Conservation (phyloP, 176 grass and related monocot genomes). For the Hordeum marinum region DNA sequence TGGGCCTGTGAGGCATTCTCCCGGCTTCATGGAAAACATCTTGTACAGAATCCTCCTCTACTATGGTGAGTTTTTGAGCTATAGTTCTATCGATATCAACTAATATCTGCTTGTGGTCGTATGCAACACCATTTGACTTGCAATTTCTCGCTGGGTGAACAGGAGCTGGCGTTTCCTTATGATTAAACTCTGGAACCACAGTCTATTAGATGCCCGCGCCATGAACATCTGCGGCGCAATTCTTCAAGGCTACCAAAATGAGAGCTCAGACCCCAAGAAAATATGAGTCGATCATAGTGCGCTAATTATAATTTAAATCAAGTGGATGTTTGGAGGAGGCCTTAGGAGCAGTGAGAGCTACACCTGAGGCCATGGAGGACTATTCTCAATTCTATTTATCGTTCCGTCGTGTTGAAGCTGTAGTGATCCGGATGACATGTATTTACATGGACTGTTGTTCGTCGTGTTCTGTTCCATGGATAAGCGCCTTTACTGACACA, state of each 20-base stretch:
- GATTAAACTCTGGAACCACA: slow-evolving; percentile 99
- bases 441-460: not conserved
- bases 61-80: slow-evolving; percentile 44
- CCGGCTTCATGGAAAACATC: slow-evolving; percentile 59
- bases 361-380: not conserved
- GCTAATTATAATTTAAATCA: not conserved
- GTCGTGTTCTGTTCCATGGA: not conserved
- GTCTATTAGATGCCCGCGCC: slow-evolving; percentile 67
- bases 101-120: not conserved
- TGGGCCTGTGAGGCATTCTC: slow-evolving; percentile 93
- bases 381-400: slow-evolving; percentile 14
- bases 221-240: slow-evolving; percentile 76
- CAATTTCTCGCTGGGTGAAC: slow-evolving; percentile 3
- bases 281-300: not conserved
- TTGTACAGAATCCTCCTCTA: slow-evolving; percentile 61
- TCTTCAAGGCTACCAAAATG: slow-evolving; percentile 63
- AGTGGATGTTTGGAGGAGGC: not conserved
- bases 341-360: not conserved
- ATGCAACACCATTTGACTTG: not conserved
- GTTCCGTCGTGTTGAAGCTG: not conserved
- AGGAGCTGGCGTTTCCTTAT: slow-evolving; percentile 93
- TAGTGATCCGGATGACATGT: not conserved
- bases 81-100: not conserved
- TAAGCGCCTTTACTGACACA: not conserved
- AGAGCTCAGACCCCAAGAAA: slow-evolving; percentile 40